A percentile compares a stretch with the other conserved stretches of the same genome.
phyloP scores from a whole-genome alignment of 805 yeast species.

The Kuraishia piskuri region DNA sequence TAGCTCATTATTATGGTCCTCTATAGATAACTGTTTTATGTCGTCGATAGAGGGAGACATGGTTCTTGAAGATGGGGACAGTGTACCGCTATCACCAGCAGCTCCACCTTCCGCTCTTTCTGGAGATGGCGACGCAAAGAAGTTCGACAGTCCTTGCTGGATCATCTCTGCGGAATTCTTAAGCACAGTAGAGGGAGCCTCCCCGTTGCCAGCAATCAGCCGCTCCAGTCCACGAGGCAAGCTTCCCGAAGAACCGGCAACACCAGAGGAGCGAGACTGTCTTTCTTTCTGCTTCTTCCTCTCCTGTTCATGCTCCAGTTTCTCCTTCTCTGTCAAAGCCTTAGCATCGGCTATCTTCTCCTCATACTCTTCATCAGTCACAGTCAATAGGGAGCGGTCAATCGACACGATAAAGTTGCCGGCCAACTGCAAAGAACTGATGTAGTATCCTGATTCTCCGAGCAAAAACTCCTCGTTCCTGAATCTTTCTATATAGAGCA shows the following conservation, averaged over 20 bases:
- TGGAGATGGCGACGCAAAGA: slow-evolving; percentile 14
- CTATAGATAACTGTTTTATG: slow-evolving; percentile 20
- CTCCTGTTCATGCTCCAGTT: slow-evolving; percentile 10
- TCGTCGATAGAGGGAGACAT: slow-evolving; percentile 13
- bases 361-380: slow-evolving; percentile 50
- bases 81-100: neutral
- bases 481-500: slow-evolving; percentile 79
- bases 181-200: slow-evolving; percentile 25
- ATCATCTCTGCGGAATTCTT: slow-evolving; percentile 27
- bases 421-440: slow-evolving; percentile 88
- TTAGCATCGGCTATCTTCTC: slow-evolving; percentile 36
- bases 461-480: slow-evolving; percentile 63
- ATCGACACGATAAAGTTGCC: slow-evolving; percentile 67
- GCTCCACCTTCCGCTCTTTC: neutral
- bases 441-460: slow-evolving; percentile 88
- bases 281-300: slow-evolving; percentile 5
- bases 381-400: slow-evolving; percentile 47
- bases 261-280: slow-evolving; percentile 3
- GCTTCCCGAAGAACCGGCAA: neutral
- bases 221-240: slow-evolving; percentile 10
- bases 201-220: slow-evolving; percentile 3
- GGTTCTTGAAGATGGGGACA: slow-evolving; percentile 1
- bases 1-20: slow-evolving; percentile 21
- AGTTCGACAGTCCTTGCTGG: slow-evolving; percentile 23
- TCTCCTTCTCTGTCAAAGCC: slow-evolving; percentile 25